Conservation (phyloP, 2,329 filamentous ascomycete species). For the Cordyceps fumosorosea region DNA sequence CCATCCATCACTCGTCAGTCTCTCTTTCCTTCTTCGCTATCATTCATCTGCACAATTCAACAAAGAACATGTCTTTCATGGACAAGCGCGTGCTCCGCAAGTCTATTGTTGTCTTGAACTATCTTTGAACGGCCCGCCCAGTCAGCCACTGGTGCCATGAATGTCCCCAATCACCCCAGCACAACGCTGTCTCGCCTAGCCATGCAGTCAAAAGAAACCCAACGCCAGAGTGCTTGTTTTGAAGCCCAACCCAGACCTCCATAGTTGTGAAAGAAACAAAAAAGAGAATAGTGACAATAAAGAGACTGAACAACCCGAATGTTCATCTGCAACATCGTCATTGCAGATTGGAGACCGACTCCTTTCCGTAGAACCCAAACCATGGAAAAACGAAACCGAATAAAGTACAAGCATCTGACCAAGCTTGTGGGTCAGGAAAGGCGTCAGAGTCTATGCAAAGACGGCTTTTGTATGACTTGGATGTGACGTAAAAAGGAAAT, state of each 20-base stretch:
- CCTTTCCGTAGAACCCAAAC: not conserved
- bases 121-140: slow-evolving; percentile 9
- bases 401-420: slow-evolving; percentile 7
- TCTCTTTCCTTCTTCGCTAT: too few species aligned
- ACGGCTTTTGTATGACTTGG: slow-evolving; percentile 14
- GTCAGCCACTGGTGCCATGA: not conserved
- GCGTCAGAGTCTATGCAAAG: slow-evolving; percentile 30
- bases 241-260: not conserved
- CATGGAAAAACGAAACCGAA: not conserved
- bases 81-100: slow-evolving; percentile 9
- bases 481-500: slow-evolving; percentile 5
- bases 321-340: not conserved
- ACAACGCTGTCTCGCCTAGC: slow-evolving; percentile 7
- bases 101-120: slow-evolving; percentile 13
- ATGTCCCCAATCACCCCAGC: not conserved
- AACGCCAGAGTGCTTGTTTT: slow-evolving; percentile 10
- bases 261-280: not conserved
- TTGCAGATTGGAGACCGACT: not conserved
- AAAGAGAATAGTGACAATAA: not conserved
- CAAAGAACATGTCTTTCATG: not conserved
- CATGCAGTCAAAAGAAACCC: slow-evolving; percentile 5
- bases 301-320: not conserved
- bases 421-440: slow-evolving; percentile 17
- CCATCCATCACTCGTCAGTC: too few species aligned
- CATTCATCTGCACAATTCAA: not conserved